Evolutionary conservation across 2,329 filamentous ascomycete species (phyloP).

Genomic region (Microdochium paspali): DNA sequence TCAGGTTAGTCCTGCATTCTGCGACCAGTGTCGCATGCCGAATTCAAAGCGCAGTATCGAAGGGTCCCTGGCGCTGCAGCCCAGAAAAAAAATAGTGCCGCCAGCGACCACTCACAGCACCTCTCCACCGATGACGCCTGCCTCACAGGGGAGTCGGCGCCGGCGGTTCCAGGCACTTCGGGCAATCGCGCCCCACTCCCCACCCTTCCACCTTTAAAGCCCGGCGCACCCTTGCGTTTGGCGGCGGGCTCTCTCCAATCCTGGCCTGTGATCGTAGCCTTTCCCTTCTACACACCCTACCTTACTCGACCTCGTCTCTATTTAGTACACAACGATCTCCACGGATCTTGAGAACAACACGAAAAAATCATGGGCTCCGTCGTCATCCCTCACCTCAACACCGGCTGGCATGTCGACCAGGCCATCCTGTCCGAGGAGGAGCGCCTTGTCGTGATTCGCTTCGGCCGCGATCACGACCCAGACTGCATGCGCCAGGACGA

Average conservation of each 20-base stretch:
- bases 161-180: neutral
- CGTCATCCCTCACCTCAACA: constrained; percentile 81
- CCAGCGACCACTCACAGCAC: constrained; percentile 19
- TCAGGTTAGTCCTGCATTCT: neutral
- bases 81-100: constrained; percentile 27
- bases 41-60: constrained; percentile 2
- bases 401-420: constrained; percentile 97
- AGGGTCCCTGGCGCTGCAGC: constrained; percentile 9
- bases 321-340: too few relatives aligned
- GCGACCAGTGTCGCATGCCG: neutral
- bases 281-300: too few relatives aligned
- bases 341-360: too few relatives aligned
- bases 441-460: constrained; percentile 85
- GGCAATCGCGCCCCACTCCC: neutral
- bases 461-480: constrained; percentile 76
- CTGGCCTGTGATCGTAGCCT: neutral
- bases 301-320: too few relatives aligned
- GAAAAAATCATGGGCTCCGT: constrained; percentile 36
- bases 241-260: too few relatives aligned
- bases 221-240: neutral
- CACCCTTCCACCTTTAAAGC: neutral
- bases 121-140: constrained; percentile 9
- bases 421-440: constrained; percentile 86
- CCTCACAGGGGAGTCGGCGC: neutral
- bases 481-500: constrained; percentile 76